Evolutionary conservation across 352 stramenopile genomes (phyloP).

Genomic region (Phytophthora tentaculata): DNA sequence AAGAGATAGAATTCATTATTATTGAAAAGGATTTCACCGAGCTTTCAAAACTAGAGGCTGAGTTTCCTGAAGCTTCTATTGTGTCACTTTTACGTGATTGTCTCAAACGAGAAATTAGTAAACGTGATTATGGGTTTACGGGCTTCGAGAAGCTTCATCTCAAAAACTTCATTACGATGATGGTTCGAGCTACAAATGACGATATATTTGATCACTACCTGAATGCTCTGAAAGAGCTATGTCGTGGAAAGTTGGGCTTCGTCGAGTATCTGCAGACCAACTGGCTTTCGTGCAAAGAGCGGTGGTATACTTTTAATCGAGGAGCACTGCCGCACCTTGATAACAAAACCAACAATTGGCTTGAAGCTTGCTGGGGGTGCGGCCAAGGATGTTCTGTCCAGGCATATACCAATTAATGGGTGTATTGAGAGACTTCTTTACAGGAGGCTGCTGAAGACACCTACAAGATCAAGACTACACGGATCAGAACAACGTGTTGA

Average conservation of each 20-base stretch:
- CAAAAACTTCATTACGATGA: conserved; percentile 1
- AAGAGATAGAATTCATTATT: neutral
- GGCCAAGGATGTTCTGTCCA: conserved; percentile 6
- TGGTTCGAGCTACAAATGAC: conserved; percentile 1
- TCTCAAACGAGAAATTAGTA: conserved; percentile 7
- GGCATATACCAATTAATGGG: conserved; percentile 5
- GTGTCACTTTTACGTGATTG: conserved; percentile 16
- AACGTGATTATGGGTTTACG: neutral
- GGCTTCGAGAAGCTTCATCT: neutral
- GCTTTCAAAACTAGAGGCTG: neutral
- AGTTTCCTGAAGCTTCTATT: conserved; percentile 8
- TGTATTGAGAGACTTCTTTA: conserved; percentile 7
- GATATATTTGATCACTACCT: neutral
- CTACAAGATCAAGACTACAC: neutral
- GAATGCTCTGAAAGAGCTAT: neutral
- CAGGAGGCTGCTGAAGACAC: conserved; percentile 8
- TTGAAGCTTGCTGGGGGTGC: conserved; percentile 11
- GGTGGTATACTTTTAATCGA: conserved; percentile 7
- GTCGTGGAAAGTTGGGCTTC: neutral
- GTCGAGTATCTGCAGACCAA: conserved; percentile 10
- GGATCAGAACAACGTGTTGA: neutral
- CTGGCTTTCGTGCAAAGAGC: conserved; percentile 4
- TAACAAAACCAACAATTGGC: conserved; percentile 20
- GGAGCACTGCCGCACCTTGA: conserved; percentile 8
- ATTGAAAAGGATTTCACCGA: conserved; percentile 17